Percentiles rank a stretch among this genome's conserved stretches.
Conservation (phyloP, 225 moss, liverwort and hornwort species). For the Physcomitrellopsis africana region DNA sequence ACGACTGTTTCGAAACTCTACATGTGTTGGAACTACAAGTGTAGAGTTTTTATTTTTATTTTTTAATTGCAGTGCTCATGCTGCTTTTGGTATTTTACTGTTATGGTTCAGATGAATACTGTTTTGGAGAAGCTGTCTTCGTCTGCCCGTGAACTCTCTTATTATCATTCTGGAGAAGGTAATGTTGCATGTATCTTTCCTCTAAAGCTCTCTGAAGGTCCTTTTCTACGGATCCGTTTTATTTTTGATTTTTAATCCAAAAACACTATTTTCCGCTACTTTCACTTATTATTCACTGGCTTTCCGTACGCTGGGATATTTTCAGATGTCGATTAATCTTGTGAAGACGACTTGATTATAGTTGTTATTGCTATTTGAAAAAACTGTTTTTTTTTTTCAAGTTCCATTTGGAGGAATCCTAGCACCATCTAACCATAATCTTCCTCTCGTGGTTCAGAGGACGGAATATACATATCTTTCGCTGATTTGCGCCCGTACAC, state of each 20-base stretch:
- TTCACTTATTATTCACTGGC: background rate
- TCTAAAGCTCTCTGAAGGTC: background rate
- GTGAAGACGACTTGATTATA: constrained; percentile 2
- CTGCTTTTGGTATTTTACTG: constrained; percentile 14
- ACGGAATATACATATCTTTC: constrained; percentile 89
- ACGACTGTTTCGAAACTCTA: background rate
- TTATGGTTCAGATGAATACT: constrained; percentile 60
- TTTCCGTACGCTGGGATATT: background rate
- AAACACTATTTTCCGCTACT: background rate
- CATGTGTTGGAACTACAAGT: background rate
- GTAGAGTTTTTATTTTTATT: background rate
- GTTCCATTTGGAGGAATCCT: constrained; percentile 17
- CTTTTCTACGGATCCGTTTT: background rate
- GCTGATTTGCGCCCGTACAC: constrained; percentile 84
- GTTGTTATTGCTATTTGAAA: constrained; percentile 1
- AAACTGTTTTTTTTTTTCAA: background rate
- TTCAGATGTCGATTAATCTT: constrained; percentile 10
- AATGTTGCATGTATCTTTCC: constrained; percentile 1
- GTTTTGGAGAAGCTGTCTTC: constrained; percentile 89
- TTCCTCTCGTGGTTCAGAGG: constrained; percentile 42
- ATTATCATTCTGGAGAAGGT: constrained; percentile 97
- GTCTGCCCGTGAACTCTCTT: constrained; percentile 83
- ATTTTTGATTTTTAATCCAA: too few species aligned
- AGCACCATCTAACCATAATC: constrained; percentile 21
- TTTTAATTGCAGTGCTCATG: constrained; percentile 7